These are phyloP conservation scores for Litchi chinensis DNA, from an alignment of 345 rosid genomes.

Conservation along the genomic window DNA sequence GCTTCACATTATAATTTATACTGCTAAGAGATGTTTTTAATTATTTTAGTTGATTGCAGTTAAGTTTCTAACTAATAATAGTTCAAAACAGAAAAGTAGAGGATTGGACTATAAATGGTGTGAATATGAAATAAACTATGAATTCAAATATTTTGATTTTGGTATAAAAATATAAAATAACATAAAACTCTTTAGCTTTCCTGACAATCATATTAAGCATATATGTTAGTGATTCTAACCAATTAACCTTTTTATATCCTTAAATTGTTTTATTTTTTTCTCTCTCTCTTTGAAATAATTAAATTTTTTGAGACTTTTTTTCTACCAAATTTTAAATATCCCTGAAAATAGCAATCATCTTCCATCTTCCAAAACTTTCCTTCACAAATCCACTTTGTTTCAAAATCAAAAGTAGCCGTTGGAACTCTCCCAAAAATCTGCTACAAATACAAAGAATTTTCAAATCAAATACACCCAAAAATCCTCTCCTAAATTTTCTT, in stretches of 20 bases:
- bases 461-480: neutral
- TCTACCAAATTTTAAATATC: neutral
- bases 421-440: conserved; percentile 12
- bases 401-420: conserved; percentile 39
- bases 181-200: too few relatives aligned
- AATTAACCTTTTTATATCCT: neutral
- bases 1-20: too few relatives aligned
- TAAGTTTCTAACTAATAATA: too few relatives aligned
- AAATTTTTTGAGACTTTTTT: neutral
- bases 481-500: conserved; percentile 12
- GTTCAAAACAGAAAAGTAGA: too few relatives aligned
- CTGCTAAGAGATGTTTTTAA: too few relatives aligned
- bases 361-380: conserved; percentile 20
- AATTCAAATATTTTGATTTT: too few relatives aligned
- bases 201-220: neutral
- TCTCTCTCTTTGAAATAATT: too few relatives aligned
- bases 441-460: neutral
- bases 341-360: neutral
- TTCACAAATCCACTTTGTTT: conserved; percentile 9
- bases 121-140: neutral
- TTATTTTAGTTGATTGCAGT: too few relatives aligned
- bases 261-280: too few relatives aligned
- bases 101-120: too few relatives aligned
- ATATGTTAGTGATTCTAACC: too few relatives aligned
- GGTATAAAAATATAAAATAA: too few relatives aligned